Percentiles rank a stretch among this genome's conserved stretches.
These are phyloP conservation scores for Hyphodiscus hymeniophilus DNA, from an alignment of 495 filamentous ascomycete genomes.

Conservation along the genomic window DNA sequence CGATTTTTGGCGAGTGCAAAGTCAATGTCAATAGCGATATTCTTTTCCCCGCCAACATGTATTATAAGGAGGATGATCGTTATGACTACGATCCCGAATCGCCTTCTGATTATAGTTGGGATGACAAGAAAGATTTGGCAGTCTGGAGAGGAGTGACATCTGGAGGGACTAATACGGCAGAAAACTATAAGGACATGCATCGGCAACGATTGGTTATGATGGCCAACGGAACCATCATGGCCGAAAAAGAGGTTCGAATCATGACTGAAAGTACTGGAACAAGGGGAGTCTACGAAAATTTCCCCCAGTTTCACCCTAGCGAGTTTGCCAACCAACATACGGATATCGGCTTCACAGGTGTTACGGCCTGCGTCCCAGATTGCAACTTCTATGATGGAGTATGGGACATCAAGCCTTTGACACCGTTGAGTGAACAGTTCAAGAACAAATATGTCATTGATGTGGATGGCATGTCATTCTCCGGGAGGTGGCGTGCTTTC, in stretches of 20 bases:
- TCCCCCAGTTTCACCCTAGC: constrained; percentile 27
- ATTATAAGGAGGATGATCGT: constrained; percentile 57
- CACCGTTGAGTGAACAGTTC: constrained; percentile 50
- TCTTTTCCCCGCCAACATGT: constrained; percentile 69
- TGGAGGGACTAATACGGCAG: constrained; percentile 51
- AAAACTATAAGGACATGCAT: constrained; percentile 62
- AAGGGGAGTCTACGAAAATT: constrained; percentile 25
- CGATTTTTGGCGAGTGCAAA: constrained; percentile 71
- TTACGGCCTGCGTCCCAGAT: constrained; percentile 25
- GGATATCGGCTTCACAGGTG: constrained; percentile 37
- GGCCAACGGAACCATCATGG: constrained; percentile 55
- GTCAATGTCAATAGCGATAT: constrained; percentile 73
- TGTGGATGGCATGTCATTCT: constrained; percentile 68
- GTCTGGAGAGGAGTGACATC: constrained; percentile 66
- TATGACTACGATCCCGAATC: constrained; percentile 42
- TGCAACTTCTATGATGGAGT: constrained; percentile 44
- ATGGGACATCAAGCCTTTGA: constrained; percentile 29
- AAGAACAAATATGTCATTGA: constrained; percentile 55
- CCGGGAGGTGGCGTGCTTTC: constrained; percentile 61
- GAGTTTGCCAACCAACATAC: constrained; percentile 33
- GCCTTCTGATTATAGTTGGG: constrained; percentile 45
- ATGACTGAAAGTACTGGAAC: constrained; percentile 22
- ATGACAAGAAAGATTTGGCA: constrained; percentile 42
- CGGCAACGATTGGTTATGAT: constrained; percentile 65
- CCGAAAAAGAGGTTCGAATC: constrained; percentile 31